These are phyloP conservation scores for Collybiopsis confluens DNA, from an alignment of 768 basidiomycete species.

Conservation along the genomic window DNA sequence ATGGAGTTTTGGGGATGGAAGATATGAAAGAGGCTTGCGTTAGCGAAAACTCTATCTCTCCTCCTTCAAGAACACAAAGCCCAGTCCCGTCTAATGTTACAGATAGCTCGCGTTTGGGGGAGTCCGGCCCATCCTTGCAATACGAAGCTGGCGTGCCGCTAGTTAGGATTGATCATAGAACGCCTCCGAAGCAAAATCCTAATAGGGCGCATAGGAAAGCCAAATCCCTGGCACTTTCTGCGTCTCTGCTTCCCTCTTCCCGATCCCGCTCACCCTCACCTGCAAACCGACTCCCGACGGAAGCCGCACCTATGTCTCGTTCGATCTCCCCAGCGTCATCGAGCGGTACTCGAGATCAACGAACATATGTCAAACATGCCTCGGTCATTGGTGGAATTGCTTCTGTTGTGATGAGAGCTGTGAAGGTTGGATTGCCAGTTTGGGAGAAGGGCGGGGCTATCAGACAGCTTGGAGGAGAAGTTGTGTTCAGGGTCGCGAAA, in stretches of 20 bases:
- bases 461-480: slow-evolving; percentile 86
- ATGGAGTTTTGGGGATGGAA: slow-evolving; percentile 73
- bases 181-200: not conserved
- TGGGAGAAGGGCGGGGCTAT: slow-evolving; percentile 79
- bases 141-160: slow-evolving; percentile 11
- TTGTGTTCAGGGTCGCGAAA: slow-evolving; percentile 49
- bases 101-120: not conserved
- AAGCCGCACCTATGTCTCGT: slow-evolving; percentile 1
- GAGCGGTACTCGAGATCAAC: slow-evolving; percentile 4
- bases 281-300: slow-evolving; percentile 4
- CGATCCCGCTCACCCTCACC: not conserved
- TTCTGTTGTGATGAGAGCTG: slow-evolving; percentile 67
- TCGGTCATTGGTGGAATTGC: slow-evolving; percentile 56
- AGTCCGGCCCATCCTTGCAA: slow-evolving; percentile 8
- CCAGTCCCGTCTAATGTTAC: not conserved
- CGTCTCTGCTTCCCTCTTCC: not conserved
- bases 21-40: slow-evolving; percentile 7
- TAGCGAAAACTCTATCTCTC: not conserved
- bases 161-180: slow-evolving; percentile 1
- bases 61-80: not conserved
- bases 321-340: slow-evolving; percentile 11
- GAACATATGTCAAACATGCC: slow-evolving; percentile 64
- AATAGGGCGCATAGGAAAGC: slow-evolving; percentile 7
- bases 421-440: slow-evolving; percentile 74
- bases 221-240: not conserved